Base-by-base conservation (phyloP, 805 yeast species). In the Ogataea degrootiae region DNA sequence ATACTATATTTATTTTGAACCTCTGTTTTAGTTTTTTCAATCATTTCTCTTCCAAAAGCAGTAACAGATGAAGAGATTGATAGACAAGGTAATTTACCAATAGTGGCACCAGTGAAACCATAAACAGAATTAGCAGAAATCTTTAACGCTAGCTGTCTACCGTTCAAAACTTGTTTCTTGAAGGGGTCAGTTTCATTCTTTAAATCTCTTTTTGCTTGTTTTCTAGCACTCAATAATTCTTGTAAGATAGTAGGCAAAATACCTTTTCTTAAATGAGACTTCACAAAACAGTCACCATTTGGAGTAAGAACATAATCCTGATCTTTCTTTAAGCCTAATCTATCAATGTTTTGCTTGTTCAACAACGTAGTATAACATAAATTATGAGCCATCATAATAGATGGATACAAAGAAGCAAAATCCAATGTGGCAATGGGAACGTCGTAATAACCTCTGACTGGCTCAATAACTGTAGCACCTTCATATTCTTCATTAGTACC, bases 381-480 rank as follows among this genome's bases (percentile, higher is more conserved):
- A 65, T 94, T 94, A 67, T 94, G 98, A 0, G 99, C 99, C 96
- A 95, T 94, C 96, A 94, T 91, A 60, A 94, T 94, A 49, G 97
- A 88, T 5, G 99, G 99, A 68, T 94, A 94, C 75, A 94, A 76
- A 47, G 97, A 89, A 56, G 96, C 90, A 80, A 94, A 94, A 82
- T 94, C 99, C 54, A 94, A 76, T 0, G 99, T 94, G 2, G 99
- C 97, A 62, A 94, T 92, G 1, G 99, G 99, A 15, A 87, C 91
- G 67, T 89, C 96, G 60, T 94, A 95, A 66, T 90, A 95, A 1
- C 99, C 99, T 65, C 97, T 80, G 6, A 75, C 74, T 1, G 99
- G 99, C 63, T 95, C 99, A 67, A 94, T 94, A 56, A 94, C 99
- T 0, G 99, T 94, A 6, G 99, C 99, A 72, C 99, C 99, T 67